A percentile compares a stretch with the other conserved stretches of the same genome.
These are phyloP conservation scores for Epichloe hybrida DNA, from an alignment of 2,329 filamentous ascomycete genomes.

Conservation along the genomic window DNA sequence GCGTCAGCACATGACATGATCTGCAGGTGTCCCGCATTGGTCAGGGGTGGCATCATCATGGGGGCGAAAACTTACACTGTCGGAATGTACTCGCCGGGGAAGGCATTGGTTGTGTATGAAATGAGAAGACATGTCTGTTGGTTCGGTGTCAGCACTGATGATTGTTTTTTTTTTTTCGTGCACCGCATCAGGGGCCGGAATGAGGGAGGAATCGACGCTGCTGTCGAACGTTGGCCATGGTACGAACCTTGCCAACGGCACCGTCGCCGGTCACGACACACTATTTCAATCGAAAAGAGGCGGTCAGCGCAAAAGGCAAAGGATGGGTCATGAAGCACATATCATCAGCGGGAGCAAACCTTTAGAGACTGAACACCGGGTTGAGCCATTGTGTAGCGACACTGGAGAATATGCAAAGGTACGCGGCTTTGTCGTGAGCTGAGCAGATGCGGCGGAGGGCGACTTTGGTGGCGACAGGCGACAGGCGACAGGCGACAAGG, in stretches of 20 bases:
- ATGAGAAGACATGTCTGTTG: conserved; percentile 91
- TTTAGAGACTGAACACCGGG: conserved; percentile 83
- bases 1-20: conserved; percentile 2
- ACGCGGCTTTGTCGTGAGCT: neutral
- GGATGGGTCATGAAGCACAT: neutral
- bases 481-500: neutral
- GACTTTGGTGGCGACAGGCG: neutral
- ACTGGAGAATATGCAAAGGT: neutral
- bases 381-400: conserved; percentile 49
- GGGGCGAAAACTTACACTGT: conserved; percentile 60
- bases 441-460: conserved; percentile 4
- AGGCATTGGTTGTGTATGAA: conserved; percentile 98
- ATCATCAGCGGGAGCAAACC: conserved; percentile 39
- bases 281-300: conserved; percentile 30
- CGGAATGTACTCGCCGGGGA: conserved; percentile 99
- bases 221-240: neutral
- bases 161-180: neutral
- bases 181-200: neutral
- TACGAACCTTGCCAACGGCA: conserved; percentile 73
- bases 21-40: conserved; percentile 1
- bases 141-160: neutral
- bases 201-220: neutral
- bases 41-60: conserved; percentile 1
- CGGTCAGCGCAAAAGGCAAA: conserved; percentile 15
- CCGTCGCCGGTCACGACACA: conserved; percentile 98